Percentiles rank a stretch among this genome's conserved stretches.
These are phyloP conservation scores for Pseudonitzschia pungens DNA, from an alignment of 108 stramenopile genomes.

Conservation along the genomic window DNA sequence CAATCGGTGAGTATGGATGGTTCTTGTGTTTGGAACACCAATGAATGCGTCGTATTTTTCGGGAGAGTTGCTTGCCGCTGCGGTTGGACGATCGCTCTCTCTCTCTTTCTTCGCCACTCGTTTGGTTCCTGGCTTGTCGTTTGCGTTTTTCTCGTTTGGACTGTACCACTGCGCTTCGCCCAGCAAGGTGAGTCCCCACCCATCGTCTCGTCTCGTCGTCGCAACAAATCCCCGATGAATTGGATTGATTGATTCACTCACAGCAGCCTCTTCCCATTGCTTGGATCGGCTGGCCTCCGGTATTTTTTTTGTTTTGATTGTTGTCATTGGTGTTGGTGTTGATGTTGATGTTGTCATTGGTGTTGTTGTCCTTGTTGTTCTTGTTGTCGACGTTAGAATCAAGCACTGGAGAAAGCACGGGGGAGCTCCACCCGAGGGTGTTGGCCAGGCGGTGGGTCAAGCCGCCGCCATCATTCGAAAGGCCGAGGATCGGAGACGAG, in stretches of 20 bases:
- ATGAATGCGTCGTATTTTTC: too few relatives aligned
- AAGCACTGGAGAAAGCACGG: conserved; percentile 89
- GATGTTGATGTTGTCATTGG: too few relatives aligned
- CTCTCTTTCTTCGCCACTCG: neutral
- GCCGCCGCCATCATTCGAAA: conserved; percentile 88
- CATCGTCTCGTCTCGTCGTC: too few relatives aligned
- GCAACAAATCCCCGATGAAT: too few relatives aligned
- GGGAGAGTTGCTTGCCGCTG: too few relatives aligned
- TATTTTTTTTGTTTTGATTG: neutral
- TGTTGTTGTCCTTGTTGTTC: too few relatives aligned
- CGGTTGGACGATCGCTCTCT: neutral
- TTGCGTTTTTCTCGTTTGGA: neutral
- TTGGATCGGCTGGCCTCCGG: neutral
- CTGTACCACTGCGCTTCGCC: neutral
- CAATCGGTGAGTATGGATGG: conserved; percentile 68
- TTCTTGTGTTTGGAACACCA: too few relatives aligned
- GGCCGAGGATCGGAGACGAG: conserved; percentile 71
- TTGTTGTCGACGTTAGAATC: too few relatives aligned
- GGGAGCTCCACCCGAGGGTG: conserved; percentile 90
- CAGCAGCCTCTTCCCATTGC: too few relatives aligned
- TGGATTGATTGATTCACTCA: neutral
- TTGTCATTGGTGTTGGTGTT: neutral
- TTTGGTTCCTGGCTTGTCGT: conserved; percentile 8
- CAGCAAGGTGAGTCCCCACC: conserved; percentile 8
- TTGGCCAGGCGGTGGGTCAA: conserved; percentile 86